phyloP scores from a whole-genome alignment of 176 grass and related monocot genomes.

The Elymus sibiricus region DNA sequence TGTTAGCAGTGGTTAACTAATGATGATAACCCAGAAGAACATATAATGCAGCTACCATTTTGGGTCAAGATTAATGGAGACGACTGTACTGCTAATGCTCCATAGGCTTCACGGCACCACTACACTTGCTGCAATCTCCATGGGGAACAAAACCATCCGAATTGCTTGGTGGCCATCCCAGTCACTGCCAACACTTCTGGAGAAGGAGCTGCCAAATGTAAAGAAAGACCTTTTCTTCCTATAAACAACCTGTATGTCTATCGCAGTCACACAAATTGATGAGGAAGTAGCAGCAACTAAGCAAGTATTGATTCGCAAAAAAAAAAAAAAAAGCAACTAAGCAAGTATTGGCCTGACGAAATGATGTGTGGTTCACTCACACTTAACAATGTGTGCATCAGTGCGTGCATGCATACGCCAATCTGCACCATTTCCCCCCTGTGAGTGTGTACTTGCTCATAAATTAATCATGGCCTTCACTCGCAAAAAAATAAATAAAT shows the following conservation, averaged over 20 bases:
- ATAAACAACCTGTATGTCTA: background rate
- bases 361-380: background rate
- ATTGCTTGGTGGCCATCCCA: conserved; percentile 19
- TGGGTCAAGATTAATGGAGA: conserved; percentile 2
- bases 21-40: background rate
- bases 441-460: too few relatives aligned
- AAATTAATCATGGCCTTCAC: too few relatives aligned
- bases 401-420: conserved; percentile 19
- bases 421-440: too few relatives aligned
- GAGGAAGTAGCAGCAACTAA: background rate
- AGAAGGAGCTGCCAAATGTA: conserved; percentile 1
- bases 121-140: background rate
- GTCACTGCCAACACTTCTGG: background rate
- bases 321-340: too few relatives aligned
- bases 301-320: too few relatives aligned
- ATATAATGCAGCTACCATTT: conserved; percentile 11
- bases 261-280: background rate
- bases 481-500: too few relatives aligned
- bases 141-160: conserved; percentile 26
- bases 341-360: background rate
- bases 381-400: background rate
- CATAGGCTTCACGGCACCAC: background rate
- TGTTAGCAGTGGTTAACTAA: background rate
- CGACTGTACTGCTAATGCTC: background rate
- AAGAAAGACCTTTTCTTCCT: background rate